These are phyloP conservation scores for Papiliotrema laurentii DNA, from an alignment of 1,284 basidiomycete genomes.

Conservation along the genomic window DNA sequence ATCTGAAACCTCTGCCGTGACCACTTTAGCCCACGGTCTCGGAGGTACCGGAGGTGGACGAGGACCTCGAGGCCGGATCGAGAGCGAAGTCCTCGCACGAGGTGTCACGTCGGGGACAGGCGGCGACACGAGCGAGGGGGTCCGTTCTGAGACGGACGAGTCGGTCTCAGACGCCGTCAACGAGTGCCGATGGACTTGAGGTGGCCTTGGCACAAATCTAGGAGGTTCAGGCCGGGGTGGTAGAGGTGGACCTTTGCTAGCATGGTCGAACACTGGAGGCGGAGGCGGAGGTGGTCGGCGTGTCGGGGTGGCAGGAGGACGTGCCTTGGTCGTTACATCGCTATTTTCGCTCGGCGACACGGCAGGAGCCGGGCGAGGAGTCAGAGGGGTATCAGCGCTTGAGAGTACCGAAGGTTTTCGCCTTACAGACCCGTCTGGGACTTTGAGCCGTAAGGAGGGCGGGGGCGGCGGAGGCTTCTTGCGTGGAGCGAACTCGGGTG, in stretches of 20 bases:
- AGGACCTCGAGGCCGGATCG: slow-evolving; percentile 27
- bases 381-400: slow-evolving; percentile 20
- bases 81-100: not conserved
- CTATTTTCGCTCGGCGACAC: not conserved
- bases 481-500: not conserved
- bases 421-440: not conserved
- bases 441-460: slow-evolving; percentile 3
- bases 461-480: slow-evolving; percentile 21
- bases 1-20: not conserved
- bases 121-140: not conserved
- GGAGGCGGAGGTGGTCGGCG: slow-evolving; percentile 22
- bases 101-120: not conserved
- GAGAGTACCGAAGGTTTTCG: slow-evolving; percentile 13
- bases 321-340: not conserved
- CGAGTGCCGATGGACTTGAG: slow-evolving; percentile 1
- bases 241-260: not conserved
- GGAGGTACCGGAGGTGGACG: slow-evolving; percentile 37
- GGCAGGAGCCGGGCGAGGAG: slow-evolving; percentile 8
- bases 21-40: slow-evolving; percentile 16
- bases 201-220: slow-evolving; percentile 9
- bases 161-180: slow-evolving; percentile 1
- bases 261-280: slow-evolving; percentile 5
- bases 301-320: slow-evolving; percentile 13
- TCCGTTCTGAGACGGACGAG: slow-evolving; percentile 5
- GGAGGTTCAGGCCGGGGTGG: slow-evolving; percentile 6